Evolutionary conservation across 2,329 filamentous ascomycete species (phyloP).

Genomic region (Amylocarpus encephaloides): DNA sequence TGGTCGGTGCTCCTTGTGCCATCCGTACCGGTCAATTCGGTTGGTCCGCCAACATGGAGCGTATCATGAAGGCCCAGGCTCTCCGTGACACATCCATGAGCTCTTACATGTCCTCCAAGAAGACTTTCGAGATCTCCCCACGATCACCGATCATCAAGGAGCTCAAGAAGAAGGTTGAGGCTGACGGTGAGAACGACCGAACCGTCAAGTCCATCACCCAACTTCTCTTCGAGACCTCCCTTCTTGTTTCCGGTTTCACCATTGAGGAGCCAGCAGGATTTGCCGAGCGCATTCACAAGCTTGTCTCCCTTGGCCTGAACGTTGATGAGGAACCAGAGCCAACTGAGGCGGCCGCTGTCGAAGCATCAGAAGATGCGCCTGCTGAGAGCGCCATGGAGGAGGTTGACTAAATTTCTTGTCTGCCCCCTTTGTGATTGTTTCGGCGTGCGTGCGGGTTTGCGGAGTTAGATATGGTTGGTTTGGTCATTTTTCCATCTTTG

Average conservation of each 20-base stretch:
- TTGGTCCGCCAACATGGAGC: slow-evolving; percentile 99
- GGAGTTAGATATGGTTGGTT: slow-evolving; percentile 29
- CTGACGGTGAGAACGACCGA: slow-evolving; percentile 95
- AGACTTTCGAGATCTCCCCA: slow-evolving; percentile 99
- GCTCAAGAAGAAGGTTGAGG: slow-evolving; percentile 98
- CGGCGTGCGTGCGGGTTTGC: slow-evolving; percentile 20
- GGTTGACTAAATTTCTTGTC: slow-evolving; percentile 69
- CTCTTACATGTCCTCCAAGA: slow-evolving; percentile 99
- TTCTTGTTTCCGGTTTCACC: slow-evolving; percentile 98
- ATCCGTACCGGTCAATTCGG: slow-evolving; percentile 99
- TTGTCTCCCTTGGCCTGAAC: slow-evolving; percentile 95
- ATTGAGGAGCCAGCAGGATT: slow-evolving; percentile 98
- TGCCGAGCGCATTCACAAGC: slow-evolving; percentile 99
- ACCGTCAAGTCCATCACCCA: slow-evolving; percentile 99
- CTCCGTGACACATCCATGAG: slow-evolving; percentile 99
- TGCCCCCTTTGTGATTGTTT: slow-evolving; percentile 9
- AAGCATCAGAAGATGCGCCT: slow-evolving; percentile 48
- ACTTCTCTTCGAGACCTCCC: slow-evolving; percentile 97
- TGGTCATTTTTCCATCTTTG: slow-evolving; percentile 12
- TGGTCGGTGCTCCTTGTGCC: slow-evolving; percentile 87
- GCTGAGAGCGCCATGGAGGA: slow-evolving; percentile 94
- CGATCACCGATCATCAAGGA: slow-evolving; percentile 97
- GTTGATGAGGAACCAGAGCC: slow-evolving; percentile 89
- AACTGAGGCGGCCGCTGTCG: slow-evolving; percentile 53
- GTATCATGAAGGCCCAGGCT: slow-evolving; percentile 99